Evolutionary conservation across 176 grass and related monocot genomes (phyloP).

Genomic region (Calamus simplicifolius): DNA sequence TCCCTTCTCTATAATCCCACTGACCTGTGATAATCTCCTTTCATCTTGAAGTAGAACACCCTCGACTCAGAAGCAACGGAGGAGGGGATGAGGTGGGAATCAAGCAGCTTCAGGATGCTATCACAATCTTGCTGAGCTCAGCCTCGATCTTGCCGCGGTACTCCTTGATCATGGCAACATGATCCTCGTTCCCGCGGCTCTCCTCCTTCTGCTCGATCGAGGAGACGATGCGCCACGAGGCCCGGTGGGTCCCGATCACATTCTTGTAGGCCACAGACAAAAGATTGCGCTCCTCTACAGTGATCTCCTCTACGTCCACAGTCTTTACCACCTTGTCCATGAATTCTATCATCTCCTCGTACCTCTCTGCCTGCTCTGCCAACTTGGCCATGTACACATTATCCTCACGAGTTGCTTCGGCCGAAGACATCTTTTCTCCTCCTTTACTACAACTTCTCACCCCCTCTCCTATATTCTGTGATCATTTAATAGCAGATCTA

Average conservation of each 20-base stretch:
- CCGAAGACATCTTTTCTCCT: neutral
- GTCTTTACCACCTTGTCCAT: constrained; percentile 18
- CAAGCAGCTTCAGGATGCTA: constrained; percentile 14
- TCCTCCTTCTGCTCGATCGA: constrained; percentile 19
- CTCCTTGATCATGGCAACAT: constrained; percentile 8
- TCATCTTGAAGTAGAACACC: constrained; percentile 20
- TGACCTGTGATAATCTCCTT: constrained; percentile 14
- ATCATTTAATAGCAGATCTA: neutral
- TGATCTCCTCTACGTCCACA: neutral
- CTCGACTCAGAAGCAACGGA: constrained; percentile 6
- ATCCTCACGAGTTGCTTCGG: constrained; percentile 3
- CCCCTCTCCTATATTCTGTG: neutral
- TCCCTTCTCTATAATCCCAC: neutral
- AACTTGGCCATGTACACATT: constrained; percentile 14
- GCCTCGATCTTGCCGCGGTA: constrained; percentile 12
- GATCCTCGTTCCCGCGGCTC: constrained; percentile 11
- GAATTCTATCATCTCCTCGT: constrained; percentile 16
- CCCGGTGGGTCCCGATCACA: constrained; percentile 9
- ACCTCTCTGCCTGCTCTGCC: constrained; percentile 12
- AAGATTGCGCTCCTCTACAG: constrained; percentile 16
- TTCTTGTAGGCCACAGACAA: constrained; percentile 20
- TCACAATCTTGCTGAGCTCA: constrained; percentile 18
- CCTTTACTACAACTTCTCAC: neutral
- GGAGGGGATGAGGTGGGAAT: constrained; percentile 9
- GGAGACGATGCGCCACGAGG: constrained; percentile 18